Base-by-base conservation (phyloP, 139 green algal genomes). In the Asterochloris erici region DNA sequence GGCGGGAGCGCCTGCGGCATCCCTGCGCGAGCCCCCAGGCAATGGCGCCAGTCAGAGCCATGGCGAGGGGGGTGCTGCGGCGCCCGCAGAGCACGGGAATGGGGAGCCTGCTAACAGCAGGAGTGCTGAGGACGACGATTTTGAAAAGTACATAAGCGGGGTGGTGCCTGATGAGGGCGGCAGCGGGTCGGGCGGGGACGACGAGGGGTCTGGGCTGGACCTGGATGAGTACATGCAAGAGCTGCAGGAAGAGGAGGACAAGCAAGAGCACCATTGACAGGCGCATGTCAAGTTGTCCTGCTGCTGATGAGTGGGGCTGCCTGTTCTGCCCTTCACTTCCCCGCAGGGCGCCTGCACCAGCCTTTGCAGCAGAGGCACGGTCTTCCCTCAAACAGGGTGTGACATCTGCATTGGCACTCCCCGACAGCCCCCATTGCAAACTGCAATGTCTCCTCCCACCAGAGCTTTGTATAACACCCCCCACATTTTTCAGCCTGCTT, bases 81-180 rank as follows among this genome's bases (percentile, higher is more conserved):
- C 78, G 79, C 75, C 47, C 12, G 83, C 87, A 28, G 84, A 71
- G 10, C 83, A 87, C 15, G 85, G 87, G 23, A 79, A 87, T n/a
- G 79, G 89, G 12, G 90, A 94, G 73, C 70, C 93, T 63, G 90
- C 93, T 14, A 84, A 88, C 21, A 93, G 90, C 81, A 86, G 92
- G 70, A 89, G 87, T 61, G 83, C 38, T 21, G 85, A 89, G n/a
- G 82, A 88, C 17, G 79, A 90, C 12, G 90, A 94, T 75, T 74
- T 94, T 63, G 90, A 94, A 15, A 84, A 88, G 26, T 94, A 91
- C 81, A 86, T 93, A 70, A 89, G 87, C 54, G 83, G 90, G 79
- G 76, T 94, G 10, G 82, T 62, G 68, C 84, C 71, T 29, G 82
- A 75, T 76, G 64, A 77, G 81, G 61, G 16, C 75, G 63, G 28